These are phyloP conservation scores for Neonothopanus nambi DNA, from an alignment of 1,284 basidiomycete genomes.

Conservation along the genomic window DNA sequence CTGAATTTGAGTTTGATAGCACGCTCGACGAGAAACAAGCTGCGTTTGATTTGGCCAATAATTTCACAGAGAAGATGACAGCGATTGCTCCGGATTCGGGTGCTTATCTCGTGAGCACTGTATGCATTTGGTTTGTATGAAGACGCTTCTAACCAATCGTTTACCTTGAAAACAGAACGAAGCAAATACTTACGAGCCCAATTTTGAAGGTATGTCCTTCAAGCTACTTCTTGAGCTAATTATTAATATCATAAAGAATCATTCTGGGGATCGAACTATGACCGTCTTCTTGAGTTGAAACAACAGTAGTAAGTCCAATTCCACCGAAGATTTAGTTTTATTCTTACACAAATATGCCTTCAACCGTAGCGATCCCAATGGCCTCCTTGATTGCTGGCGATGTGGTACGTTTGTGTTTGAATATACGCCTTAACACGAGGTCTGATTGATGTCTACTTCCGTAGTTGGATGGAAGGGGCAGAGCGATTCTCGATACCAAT, in stretches of 20 bases:
- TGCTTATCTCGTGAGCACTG: conserved; percentile 48
- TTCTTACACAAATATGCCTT: conserved; percentile 8
- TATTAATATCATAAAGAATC: conserved; percentile 30
- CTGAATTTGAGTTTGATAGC: background rate
- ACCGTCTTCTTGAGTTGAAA: conserved; percentile 47
- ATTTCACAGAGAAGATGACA: conserved; percentile 40
- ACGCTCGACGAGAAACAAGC: conserved; percentile 31
- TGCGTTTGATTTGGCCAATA: conserved; percentile 35
- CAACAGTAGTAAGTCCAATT: conserved; percentile 49
- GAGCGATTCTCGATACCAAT: conserved; percentile 12
- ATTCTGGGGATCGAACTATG: conserved; percentile 58
- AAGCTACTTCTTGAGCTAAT: background rate
- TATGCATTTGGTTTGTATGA: no score
- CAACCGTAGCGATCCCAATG: conserved; percentile 46
- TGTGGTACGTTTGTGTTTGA: conserved; percentile 44
- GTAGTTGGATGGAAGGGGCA: conserved; percentile 16
- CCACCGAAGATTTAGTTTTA: background rate
- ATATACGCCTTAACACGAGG: background rate
- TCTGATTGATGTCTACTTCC: background rate
- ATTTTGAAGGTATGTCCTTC: conserved; percentile 41
- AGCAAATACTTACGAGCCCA: conserved; percentile 55
- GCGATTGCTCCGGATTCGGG: conserved; percentile 47
- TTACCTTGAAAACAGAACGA: conserved; percentile 61
- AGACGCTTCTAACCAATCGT: no score
- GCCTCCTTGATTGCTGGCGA: conserved; percentile 60